A percentile compares a stretch with the other conserved stretches of the same genome.
Evolutionary conservation across 2,329 filamentous ascomycete species (phyloP).

Genomic region (Trichophyton mentagrophytes): DNA sequence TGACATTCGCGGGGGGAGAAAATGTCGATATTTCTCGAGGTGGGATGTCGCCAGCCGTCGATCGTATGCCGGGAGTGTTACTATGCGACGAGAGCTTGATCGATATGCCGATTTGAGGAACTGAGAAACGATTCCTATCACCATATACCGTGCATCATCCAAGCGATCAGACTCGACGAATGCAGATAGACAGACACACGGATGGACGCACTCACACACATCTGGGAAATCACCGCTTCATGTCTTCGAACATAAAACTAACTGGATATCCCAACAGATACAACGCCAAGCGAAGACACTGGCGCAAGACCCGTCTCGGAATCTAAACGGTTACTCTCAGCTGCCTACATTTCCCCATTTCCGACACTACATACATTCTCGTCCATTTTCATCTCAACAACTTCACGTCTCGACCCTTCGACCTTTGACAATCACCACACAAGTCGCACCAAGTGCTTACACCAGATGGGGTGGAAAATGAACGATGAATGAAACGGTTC

Average conservation of each 20-base stretch:
- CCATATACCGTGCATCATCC: no score
- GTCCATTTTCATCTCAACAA: no score
- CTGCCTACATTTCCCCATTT: conserved; percentile 3
- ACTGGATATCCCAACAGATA: conserved; percentile 52
- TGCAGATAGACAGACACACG: neutral
- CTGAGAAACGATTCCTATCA: no score
- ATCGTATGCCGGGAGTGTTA: no score
- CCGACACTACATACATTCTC: no score
- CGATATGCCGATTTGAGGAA: no score
- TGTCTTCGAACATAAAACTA: neutral
- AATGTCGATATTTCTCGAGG: neutral
- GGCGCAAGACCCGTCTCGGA: conserved; percentile 99
- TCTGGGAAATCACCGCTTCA: neutral
- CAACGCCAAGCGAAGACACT: conserved; percentile 99
- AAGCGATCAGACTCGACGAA: no score
- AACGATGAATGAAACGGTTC: neutral
- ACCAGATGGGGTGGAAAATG: neutral
- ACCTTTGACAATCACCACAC: no score
- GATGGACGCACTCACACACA: neutral
- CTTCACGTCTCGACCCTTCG: no score
- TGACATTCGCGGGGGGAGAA: neutral
- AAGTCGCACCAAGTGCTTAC: no score
- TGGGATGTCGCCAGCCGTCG: no score
- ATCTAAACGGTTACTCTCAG: conserved; percentile 63
- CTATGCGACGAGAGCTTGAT: no score